phyloP scores from a whole-genome alignment of 768 basidiomycete genomes.

The Tulasnella sp. region DNA sequence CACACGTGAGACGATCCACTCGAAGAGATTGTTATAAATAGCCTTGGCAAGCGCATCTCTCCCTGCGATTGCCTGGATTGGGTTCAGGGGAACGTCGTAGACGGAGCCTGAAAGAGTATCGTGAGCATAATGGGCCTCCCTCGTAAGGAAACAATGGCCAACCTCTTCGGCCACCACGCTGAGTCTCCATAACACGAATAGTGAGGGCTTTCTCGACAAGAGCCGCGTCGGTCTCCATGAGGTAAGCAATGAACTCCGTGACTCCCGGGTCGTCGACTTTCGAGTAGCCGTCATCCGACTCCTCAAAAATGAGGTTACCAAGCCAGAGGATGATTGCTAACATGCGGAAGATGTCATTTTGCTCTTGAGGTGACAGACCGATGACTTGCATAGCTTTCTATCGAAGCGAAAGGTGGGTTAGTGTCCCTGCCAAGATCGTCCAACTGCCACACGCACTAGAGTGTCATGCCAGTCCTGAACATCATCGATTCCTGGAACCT shows the following conservation, averaged over 20 bases:
- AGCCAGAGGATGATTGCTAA: conserved; percentile 89
- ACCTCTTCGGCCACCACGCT: conserved; percentile 81
- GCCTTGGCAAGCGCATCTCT: conserved; percentile 91
- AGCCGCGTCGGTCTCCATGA: conserved; percentile 77
- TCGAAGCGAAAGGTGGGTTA: neutral
- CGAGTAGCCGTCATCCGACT: conserved; percentile 85
- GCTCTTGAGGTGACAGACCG: conserved; percentile 74
- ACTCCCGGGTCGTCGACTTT: conserved; percentile 68
- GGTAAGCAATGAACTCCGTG: conserved; percentile 89
- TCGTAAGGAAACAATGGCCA: neutral
- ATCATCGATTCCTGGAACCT: conserved; percentile 88
- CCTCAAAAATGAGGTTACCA: conserved; percentile 85
- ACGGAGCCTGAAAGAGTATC: conserved; percentile 42
- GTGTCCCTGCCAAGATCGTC: neutral
- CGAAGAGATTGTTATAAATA: conserved; percentile 96
- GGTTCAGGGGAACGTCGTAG: conserved; percentile 94
- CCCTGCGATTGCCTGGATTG: conserved; percentile 78
- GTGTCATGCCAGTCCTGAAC: conserved; percentile 79
- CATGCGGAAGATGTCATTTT: conserved; percentile 87
- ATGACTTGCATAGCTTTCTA: conserved; percentile 92
- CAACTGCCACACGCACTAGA: conserved; percentile 48
- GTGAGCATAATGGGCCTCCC: neutral
- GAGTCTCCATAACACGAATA: conserved; percentile 79
- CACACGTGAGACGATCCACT: conserved; percentile 96
- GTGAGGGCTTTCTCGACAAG: conserved; percentile 82